These are phyloP conservation scores for Skeletonema marinoi DNA, from an alignment of 108 stramenopile species.

Conservation along the genomic window DNA sequence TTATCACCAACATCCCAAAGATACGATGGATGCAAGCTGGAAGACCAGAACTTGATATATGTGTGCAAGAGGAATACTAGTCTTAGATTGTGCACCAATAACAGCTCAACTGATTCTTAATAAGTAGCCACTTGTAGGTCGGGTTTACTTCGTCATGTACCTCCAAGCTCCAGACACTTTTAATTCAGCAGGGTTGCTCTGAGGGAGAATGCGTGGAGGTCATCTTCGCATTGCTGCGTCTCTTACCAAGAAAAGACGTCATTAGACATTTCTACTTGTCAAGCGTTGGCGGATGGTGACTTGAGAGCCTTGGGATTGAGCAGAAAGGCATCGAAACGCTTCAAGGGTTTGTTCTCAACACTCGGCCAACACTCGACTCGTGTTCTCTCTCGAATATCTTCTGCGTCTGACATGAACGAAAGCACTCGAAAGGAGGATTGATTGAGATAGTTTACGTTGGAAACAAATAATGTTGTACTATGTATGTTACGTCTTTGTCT, in stretches of 20 bases:
- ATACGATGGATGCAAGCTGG: no score
- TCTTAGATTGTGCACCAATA: no score
- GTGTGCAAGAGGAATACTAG: no score
- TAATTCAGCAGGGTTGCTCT: slow-evolving; percentile 40
- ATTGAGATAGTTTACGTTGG: no score
- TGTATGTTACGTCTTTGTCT: no score
- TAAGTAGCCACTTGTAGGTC: no score
- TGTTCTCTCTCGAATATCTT: neutral
- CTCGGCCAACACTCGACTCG: neutral
- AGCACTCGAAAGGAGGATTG: no score
- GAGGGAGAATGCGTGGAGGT: slow-evolving; percentile 55
- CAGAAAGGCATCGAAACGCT: slow-evolving; percentile 36
- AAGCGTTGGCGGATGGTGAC: slow-evolving; percentile 39
- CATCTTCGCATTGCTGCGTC: slow-evolving; percentile 56
- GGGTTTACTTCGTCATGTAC: no score
- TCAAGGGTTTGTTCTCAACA: slow-evolving; percentile 15
- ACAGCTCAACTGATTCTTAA: no score
- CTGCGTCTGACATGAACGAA: neutral
- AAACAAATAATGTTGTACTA: no score
- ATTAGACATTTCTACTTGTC: slow-evolving; percentile 30
- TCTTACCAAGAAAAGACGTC: slow-evolving; percentile 38
- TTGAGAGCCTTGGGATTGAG: slow-evolving; percentile 34
- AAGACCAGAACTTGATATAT: no score
- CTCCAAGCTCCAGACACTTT: slow-evolving; percentile 28
- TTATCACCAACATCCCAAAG: no score